A percentile compares a stretch with the other conserved stretches of the same genome.
Evolutionary conservation across 1,284 basidiomycete genomes (phyloP).

Genomic region (Pisolithus thermaeus): DNA sequence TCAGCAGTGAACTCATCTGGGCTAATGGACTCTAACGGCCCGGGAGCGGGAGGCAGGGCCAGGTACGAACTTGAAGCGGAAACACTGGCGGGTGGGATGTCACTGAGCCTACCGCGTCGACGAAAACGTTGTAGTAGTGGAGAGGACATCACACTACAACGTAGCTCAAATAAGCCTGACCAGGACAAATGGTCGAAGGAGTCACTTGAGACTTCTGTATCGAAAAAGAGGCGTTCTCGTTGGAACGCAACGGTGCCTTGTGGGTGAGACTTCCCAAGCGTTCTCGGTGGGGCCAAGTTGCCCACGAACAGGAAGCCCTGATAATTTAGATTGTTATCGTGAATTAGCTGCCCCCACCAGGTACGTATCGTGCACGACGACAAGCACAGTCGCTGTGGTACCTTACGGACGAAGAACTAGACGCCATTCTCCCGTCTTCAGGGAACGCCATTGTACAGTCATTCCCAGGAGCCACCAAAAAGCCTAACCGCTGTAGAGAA

Average conservation of each 20-base stretch:
- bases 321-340: slow-evolving; percentile 71
- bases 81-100: slow-evolving; percentile 81
- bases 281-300: slow-evolving; percentile 96
- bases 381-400: slow-evolving; percentile 32
- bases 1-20: too few relatives aligned
- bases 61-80: slow-evolving; percentile 54
- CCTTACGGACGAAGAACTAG: slow-evolving; percentile 49
- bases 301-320: slow-evolving; percentile 51
- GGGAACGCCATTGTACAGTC: slow-evolving; percentile 34
- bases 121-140: slow-evolving; percentile 34
- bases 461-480: too few relatives aligned
- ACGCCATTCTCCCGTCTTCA: too few relatives aligned
- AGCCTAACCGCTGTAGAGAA: background rate
- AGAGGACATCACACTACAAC: too few relatives aligned
- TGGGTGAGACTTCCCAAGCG: slow-evolving; percentile 64
- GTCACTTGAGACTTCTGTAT: slow-evolving; percentile 61
- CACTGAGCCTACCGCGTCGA: slow-evolving; percentile 47
- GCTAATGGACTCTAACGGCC: slow-evolving; percentile 18
- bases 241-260: slow-evolving; percentile 84
- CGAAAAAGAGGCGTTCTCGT: slow-evolving; percentile 88
- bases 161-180: slow-evolving; percentile 49
- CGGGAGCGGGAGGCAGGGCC: slow-evolving; percentile 29
- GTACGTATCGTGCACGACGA: too few relatives aligned
- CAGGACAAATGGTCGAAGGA: slow-evolving; percentile 70
- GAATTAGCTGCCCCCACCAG: slow-evolving; percentile 56